Base-by-base conservation (phyloP, 805 yeast species). In the Ogataea neopini region DNA sequence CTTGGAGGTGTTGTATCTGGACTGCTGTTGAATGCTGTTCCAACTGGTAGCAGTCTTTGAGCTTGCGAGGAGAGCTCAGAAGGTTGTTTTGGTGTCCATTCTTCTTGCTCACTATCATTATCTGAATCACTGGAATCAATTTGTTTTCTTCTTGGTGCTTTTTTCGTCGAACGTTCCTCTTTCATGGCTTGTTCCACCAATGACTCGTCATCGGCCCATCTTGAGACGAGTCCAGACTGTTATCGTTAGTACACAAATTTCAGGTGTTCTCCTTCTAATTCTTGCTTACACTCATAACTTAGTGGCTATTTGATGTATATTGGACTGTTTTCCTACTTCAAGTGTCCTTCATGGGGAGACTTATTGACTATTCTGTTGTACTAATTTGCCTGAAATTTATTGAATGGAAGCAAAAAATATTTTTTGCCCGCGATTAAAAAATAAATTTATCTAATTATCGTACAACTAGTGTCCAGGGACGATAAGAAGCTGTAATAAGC, bases 201-300 rank as follows among this genome's bases (percentile, higher is more conserved):
- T 10, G 58, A 45, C 3, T 53, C 61, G 26, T 66, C 67, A 15
- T 57, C 58, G 5, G 69, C 69, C 71, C 71, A 67, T 48, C 60
- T 57, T 4, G 69, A 64, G 25, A 56, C 64, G 26, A 64, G 40
- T 3, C 55, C 61, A 15, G 56, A 23, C 60, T 52, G 40, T 17
- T 25, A 11, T 9, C 15, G 37, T n/a, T 23, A 28, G 35, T 25
- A 32, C 6, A 19, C 20, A 28, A 23, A 28, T 32, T 20, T 22
- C 36, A 26, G 19, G 15, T 35, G 14, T 5, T 30, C 10, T 23
- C 20, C 30, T 18, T 9, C 22, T 10, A 15, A 15, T 18, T 22
- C 28, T 26, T 36, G 32, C 44, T 41, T 29, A 41, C 44, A 20
- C 38, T 32, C 44, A 41, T 41, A n/a, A 8, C 20, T 14, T 9